Evolutionary conservation across 2,329 filamentous ascomycete species (phyloP).

Genomic region (Colletotrichum theobromicola): DNA sequence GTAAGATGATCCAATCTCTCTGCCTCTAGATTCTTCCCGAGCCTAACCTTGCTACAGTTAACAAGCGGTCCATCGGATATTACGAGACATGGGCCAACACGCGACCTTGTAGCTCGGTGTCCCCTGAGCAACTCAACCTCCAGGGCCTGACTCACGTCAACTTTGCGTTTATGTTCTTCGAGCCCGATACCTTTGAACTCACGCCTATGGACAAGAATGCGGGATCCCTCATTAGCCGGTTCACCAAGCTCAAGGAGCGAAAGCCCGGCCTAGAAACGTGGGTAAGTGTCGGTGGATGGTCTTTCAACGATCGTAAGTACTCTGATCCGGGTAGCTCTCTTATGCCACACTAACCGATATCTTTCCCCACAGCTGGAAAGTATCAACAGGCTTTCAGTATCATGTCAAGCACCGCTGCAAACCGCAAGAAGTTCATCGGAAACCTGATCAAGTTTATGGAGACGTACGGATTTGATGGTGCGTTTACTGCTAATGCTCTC

Average conservation of each 20-base stretch:
- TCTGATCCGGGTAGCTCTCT: too few relatives aligned
- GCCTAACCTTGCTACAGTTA: background rate
- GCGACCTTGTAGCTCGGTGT: slow-evolving; percentile 21
- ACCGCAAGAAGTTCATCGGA: too few relatives aligned
- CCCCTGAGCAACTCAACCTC: slow-evolving; percentile 22
- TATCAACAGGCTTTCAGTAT: too few relatives aligned
- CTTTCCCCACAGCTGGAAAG: too few relatives aligned
- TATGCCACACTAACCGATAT: too few relatives aligned
- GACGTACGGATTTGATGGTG: too few relatives aligned
- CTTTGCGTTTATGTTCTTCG: slow-evolving; percentile 46
- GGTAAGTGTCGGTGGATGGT: slow-evolving; percentile 48
- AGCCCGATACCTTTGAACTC: slow-evolving; percentile 30
- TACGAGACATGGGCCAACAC: slow-evolving; percentile 36
- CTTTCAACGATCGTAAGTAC: slow-evolving; percentile 37
- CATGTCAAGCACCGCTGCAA: too few relatives aligned
- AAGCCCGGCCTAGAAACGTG: slow-evolving; percentile 35
- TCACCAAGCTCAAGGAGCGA: slow-evolving; percentile 35
- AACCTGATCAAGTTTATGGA: too few relatives aligned
- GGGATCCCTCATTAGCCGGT: slow-evolving; percentile 23
- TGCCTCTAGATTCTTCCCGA: too few relatives aligned
- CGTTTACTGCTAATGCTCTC: too few relatives aligned
- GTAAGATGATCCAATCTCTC: too few relatives aligned
- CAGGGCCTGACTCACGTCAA: slow-evolving; percentile 27
- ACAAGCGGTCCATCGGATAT: slow-evolving; percentile 33
- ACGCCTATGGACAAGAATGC: slow-evolving; percentile 28